Evolutionary conservation across 371 early-diverging fungal genomes (phyloP).

Genomic region (Mucor piriformis): DNA sequence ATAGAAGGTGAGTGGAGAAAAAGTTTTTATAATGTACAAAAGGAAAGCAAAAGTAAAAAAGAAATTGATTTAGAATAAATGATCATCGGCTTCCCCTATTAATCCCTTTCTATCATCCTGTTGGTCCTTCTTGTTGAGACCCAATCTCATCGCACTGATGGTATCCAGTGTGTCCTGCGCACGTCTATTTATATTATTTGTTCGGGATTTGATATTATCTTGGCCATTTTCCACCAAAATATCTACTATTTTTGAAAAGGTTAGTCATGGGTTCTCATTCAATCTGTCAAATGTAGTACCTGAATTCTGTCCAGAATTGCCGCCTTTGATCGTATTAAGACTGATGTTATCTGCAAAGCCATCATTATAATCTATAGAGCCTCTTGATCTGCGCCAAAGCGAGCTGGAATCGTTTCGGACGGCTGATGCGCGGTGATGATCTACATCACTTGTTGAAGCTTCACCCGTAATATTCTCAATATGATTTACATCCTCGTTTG

Average conservation of each 20-base stretch:
- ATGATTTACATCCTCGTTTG: constrained; percentile 19
- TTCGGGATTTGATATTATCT: not conserved
- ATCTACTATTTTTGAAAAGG: constrained; percentile 3
- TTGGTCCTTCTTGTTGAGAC: constrained; percentile 9
- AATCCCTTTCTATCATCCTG: constrained; percentile 17
- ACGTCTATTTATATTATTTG: constrained; percentile 8
- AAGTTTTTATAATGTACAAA: not conserved
- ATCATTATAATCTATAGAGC: constrained; percentile 14
- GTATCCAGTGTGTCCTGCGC: constrained; percentile 25
- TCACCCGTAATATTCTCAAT: constrained; percentile 1
- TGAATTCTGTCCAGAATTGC: constrained; percentile 4
- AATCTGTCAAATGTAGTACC: constrained; percentile 3
- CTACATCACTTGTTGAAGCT: not conserved
- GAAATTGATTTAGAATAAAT: constrained; percentile 5
- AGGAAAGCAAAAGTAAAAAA: not conserved
- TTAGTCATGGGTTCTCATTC: not conserved
- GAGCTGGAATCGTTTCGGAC: not conserved
- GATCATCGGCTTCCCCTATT: constrained; percentile 7
- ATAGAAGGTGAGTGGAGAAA: not conserved
- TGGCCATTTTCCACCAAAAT: constrained; percentile 2
- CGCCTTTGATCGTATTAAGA: constrained; percentile 10
- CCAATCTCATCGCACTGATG: constrained; percentile 18
- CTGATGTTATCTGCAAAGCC: constrained; percentile 18
- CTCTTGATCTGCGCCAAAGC: constrained; percentile 18
- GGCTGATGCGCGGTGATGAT: not conserved